phyloP scores from a whole-genome alignment of 139 green algal genomes.

The Zygnema cylindricum region DNA sequence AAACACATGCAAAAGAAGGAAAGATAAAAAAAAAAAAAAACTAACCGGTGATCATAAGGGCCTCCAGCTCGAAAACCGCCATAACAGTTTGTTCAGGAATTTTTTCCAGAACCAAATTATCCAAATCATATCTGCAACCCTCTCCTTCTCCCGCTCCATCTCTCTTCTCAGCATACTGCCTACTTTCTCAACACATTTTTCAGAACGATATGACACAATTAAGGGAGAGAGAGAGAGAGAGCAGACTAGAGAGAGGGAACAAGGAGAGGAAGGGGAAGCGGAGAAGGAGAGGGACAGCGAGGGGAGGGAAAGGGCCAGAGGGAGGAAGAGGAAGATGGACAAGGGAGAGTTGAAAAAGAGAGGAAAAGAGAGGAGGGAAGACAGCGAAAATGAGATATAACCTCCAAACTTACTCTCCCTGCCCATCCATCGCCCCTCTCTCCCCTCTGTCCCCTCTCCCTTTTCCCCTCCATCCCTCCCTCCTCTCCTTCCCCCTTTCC shows the following conservation, averaged over 20 bases:
- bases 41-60: slow-evolving; percentile 89
- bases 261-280: neutral
- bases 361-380: too few species aligned
- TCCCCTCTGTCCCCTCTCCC: neutral
- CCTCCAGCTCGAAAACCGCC: slow-evolving; percentile 88
- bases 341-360: too few species aligned
- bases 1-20: neutral
- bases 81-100: slow-evolving; percentile 64
- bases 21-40: slow-evolving; percentile 72
- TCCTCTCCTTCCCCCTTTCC: neutral
- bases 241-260: too few species aligned
- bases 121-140: slow-evolving; percentile 76
- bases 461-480: neutral
- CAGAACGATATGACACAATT: too few species aligned
- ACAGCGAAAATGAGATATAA: too few species aligned
- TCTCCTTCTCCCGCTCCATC: neutral
- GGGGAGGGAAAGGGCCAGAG: too few species aligned
- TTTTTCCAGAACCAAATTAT: slow-evolving; percentile 90
- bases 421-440: neutral
- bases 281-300: neutral
- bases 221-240: too few species aligned
- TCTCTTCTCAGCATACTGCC: too few species aligned
- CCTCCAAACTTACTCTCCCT: neutral
- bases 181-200: too few species aligned
- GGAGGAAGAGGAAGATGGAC: too few species aligned